Conservation (phyloP, 2,329 filamentous ascomycete genomes). For the Colletotrichum trifolii region DNA sequence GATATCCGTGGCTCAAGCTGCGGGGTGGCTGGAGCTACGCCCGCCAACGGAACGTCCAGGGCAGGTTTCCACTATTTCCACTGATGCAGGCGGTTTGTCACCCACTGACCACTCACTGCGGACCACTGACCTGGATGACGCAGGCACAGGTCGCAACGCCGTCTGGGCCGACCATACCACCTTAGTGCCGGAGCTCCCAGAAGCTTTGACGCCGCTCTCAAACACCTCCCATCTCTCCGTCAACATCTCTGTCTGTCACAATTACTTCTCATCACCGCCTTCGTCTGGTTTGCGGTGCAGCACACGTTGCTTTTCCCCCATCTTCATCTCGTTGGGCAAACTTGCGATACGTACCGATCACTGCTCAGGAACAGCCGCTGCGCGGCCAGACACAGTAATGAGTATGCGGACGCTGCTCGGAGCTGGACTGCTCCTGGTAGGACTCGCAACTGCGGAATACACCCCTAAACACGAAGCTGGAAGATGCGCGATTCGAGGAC, state of each 20-base stretch:
- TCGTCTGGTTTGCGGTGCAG: not conserved
- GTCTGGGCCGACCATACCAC: slow-evolving; percentile 25
- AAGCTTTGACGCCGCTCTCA: slow-evolving; percentile 20
- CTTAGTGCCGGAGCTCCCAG: slow-evolving; percentile 26
- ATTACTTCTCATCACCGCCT: not conserved
- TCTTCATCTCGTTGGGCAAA: not conserved
- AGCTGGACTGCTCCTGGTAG: slow-evolving; percentile 44
- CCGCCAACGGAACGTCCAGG: slow-evolving; percentile 20
- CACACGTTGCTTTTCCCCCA: not conserved
- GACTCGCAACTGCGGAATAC: slow-evolving; percentile 42
- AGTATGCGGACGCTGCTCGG: slow-evolving; percentile 42
- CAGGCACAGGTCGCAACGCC: slow-evolving; percentile 31
- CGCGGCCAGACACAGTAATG: slow-evolving; percentile 31
- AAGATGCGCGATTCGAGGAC: slow-evolving; percentile 88
- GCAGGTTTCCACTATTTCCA: slow-evolving; percentile 14
- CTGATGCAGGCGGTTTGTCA: slow-evolving; percentile 6
- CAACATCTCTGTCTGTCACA: not conserved
- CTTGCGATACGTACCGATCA: not conserved
- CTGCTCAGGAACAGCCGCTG: slow-evolving; percentile 22
- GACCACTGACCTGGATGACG: slow-evolving; percentile 30
- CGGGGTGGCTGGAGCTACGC: slow-evolving; percentile 15
- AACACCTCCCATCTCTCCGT: slow-evolving; percentile 22
- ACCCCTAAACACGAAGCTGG: slow-evolving; percentile 83
- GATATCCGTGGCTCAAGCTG: slow-evolving; percentile 9
- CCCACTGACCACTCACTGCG: not conserved